Base-by-base conservation (phyloP, 23 red algal species). In the Gracilaria gracilis region DNA sequence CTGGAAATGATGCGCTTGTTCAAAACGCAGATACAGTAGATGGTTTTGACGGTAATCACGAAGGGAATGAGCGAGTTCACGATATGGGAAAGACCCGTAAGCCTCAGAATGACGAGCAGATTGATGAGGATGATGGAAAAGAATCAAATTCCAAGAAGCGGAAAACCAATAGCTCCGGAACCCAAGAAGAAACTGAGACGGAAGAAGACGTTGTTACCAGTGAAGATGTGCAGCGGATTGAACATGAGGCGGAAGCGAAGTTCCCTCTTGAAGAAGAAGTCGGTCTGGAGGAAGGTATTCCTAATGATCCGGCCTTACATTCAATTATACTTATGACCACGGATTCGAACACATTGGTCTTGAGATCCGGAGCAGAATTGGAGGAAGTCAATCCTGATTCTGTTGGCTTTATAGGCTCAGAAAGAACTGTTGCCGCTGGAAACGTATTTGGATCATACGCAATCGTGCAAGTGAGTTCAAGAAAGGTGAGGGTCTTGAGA, bases 381-480 rank as follows among this genome's bases (percentile, higher is more conserved):
- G 95, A 97, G 59, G 82, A 87, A 65, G 27, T 88, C 12, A 69
- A 83, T 67, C 65, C 62, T 23, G 51, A 80, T 32, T 57, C 83
- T 40, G 79, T 79, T 40, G 89, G 76, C 25, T 89, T 90, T 24
- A 37, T 97, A n/a, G 57, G 62, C 16, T 49, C 58, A 9, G 71
- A 64, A 49, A 37, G 44, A 15, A 99, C 97, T 42, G 12, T 99
- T 21, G 89, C 87, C 29, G 97, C 93, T 33, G 93, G 91, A 21
- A 96, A 95, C 40, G 78, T 99, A 28, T 59, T 92, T 34, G 78
- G 42, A 31, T 62, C 78, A 16, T 78, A 82, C 47, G 89, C 75
- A 20, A 90, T 95, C 36, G 91, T 95, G 38, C 97, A 99, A 80
- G 97, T 99, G 38, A 61, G 31, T 61, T 14, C 80, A 9, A 49